These are phyloP conservation scores for Xylaria sp. DNA, from an alignment of 2,329 filamentous ascomycete genomes.

Conservation along the genomic window DNA sequence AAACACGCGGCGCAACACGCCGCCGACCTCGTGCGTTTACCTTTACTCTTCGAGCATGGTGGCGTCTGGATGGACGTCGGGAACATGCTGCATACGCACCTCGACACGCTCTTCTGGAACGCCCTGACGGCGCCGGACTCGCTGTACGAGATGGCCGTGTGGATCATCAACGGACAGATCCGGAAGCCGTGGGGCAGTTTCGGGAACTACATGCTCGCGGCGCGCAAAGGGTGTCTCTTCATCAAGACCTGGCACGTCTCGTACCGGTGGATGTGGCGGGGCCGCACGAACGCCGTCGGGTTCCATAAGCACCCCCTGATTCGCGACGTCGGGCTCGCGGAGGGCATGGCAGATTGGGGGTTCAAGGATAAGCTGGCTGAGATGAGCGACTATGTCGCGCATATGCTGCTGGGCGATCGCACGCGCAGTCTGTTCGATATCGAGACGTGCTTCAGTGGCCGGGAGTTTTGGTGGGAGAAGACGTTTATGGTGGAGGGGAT, in stretches of 20 bases:
- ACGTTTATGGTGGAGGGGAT: constrained; percentile 31
- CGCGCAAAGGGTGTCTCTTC: constrained; percentile 38
- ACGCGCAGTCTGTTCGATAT: constrained; percentile 32
- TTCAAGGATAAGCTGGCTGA: constrained; percentile 21
- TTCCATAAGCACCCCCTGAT: constrained; percentile 31
- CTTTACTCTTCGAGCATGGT: constrained; percentile 32
- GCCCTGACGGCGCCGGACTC: constrained; percentile 24
- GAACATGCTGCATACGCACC: constrained; percentile 32
- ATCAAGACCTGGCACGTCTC: constrained; percentile 40
- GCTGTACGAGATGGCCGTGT: constrained; percentile 32
- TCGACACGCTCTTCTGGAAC: constrained; percentile 34
- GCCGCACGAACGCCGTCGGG: constrained; percentile 30
- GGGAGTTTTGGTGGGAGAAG: constrained; percentile 31
- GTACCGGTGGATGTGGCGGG: constrained; percentile 36
- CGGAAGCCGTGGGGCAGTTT: constrained; percentile 33
- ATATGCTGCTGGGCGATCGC: constrained; percentile 35
- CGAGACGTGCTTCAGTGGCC: constrained; percentile 31
- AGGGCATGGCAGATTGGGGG: constrained; percentile 27
- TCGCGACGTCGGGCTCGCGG: constrained; percentile 31
- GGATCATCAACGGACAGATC: constrained; percentile 34
- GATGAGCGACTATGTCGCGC: constrained; percentile 36
- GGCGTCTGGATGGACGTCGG: constrained; percentile 39
- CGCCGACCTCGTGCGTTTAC: constrained; percentile 40
- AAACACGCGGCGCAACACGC: constrained; percentile 38
- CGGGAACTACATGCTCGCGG: constrained; percentile 40